Evolutionary conservation across 2,329 filamentous ascomycete genomes (phyloP).

Genomic region (Lecanicillium sp.): DNA sequence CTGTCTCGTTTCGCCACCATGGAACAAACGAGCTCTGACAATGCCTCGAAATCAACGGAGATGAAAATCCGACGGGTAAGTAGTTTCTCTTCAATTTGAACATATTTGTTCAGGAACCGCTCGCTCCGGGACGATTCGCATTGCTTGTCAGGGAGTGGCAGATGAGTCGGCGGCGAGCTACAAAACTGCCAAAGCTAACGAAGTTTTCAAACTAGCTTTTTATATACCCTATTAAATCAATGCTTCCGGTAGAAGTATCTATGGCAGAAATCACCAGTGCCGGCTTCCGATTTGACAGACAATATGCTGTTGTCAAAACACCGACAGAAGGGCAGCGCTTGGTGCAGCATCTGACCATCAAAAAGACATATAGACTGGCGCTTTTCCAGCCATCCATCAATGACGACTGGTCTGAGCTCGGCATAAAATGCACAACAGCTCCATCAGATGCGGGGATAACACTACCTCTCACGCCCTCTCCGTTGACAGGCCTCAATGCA

Average conservation of each 20-base stretch:
- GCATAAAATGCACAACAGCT: conserved; percentile 9
- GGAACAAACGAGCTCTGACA: too few relatives aligned
- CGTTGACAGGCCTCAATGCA: conserved; percentile 9
- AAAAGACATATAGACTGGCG: conserved; percentile 9
- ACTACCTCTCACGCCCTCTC: conserved; percentile 12
- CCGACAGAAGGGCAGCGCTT: conserved; percentile 4
- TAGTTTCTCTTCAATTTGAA: too few relatives aligned
- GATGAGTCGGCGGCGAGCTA: too few relatives aligned
- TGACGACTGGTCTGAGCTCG: conserved; percentile 13
- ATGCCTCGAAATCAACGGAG: too few relatives aligned
- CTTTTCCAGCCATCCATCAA: conserved; percentile 14
- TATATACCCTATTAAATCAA: conserved; percentile 14
- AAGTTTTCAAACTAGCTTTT: too few relatives aligned
- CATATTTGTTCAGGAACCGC: too few relatives aligned
- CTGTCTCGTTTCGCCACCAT: too few relatives aligned
- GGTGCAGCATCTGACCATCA: conserved; percentile 13
- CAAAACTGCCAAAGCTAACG: too few relatives aligned
- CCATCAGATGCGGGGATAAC: conserved; percentile 9
- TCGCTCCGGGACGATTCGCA: too few relatives aligned
- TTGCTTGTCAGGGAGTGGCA: too few relatives aligned
- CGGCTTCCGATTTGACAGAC: conserved; percentile 14
- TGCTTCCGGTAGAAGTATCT: conserved; percentile 12
- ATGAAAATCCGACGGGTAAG: too few relatives aligned
- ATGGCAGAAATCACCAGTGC: conserved; percentile 13
- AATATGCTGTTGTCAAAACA: conserved; percentile 12